Evolutionary conservation across 192 early-diverging fungal species (phyloP).

Genomic region (Entomortierella beljakovae): DNA sequence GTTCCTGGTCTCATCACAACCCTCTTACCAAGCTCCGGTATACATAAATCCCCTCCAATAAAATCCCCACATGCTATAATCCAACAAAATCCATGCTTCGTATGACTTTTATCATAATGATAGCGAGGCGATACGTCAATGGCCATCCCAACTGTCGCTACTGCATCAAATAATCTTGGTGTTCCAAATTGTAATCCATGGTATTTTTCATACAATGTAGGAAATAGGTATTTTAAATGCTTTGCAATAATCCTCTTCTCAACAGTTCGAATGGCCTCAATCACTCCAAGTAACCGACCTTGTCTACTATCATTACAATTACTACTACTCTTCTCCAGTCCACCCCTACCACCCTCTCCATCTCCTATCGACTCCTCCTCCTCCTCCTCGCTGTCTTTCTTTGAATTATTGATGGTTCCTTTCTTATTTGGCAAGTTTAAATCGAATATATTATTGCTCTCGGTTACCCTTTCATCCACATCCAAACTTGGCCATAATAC

Average conservation of each 20-base stretch:
- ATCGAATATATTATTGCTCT: background rate
- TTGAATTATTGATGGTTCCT: background rate
- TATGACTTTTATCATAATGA: conserved; percentile 45
- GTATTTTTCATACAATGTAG: conserved; percentile 52
- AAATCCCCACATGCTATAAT: conserved; percentile 52
- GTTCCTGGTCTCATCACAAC: conserved; percentile 53
- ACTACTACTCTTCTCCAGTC: too few species aligned
- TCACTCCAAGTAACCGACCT: conserved; percentile 30
- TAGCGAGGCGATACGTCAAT: conserved; percentile 49
- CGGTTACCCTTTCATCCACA: background rate
- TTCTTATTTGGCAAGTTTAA: background rate
- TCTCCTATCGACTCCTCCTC: too few species aligned
- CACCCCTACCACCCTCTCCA: too few species aligned
- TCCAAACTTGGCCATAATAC: conserved; percentile 27
- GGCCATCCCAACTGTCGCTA: conserved; percentile 46
- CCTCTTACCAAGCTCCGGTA: conserved; percentile 47
- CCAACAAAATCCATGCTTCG: conserved; percentile 52
- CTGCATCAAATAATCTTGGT: conserved; percentile 47
- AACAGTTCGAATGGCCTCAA: conserved; percentile 43
- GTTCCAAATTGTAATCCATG: conserved; percentile 52
- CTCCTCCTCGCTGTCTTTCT: too few species aligned
- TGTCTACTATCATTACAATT: conserved; percentile 29
- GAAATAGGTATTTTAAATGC: conserved; percentile 48
- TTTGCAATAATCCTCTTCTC: conserved; percentile 49
- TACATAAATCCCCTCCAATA: conserved; percentile 48